Conservation (phyloP, 2,329 filamentous ascomycete species). For the Salinomyces thailandicus region DNA sequence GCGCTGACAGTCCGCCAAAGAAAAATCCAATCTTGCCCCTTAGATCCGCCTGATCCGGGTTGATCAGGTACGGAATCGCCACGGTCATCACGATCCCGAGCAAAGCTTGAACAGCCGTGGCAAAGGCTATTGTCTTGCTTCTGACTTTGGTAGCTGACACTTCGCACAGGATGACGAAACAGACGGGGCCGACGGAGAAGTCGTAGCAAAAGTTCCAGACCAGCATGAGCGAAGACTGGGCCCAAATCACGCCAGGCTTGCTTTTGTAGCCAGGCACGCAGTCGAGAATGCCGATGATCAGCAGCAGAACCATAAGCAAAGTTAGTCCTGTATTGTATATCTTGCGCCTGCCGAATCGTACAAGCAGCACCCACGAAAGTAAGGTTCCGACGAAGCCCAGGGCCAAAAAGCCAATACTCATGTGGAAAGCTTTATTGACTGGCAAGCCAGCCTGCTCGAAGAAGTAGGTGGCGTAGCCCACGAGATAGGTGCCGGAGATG, state of each 20-base stretch:
- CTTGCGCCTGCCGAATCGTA: conserved; percentile 29
- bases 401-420: conserved; percentile 33
- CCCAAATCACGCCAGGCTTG: conserved; percentile 28
- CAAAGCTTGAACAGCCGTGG: conserved; percentile 31
- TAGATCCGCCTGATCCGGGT: conserved; percentile 31
- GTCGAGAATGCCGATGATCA: conserved; percentile 32
- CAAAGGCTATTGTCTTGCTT: conserved; percentile 29
- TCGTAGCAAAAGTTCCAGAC: conserved; percentile 25
- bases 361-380: conserved; percentile 32
- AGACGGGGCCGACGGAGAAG: conserved; percentile 29
- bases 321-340: conserved; percentile 32
- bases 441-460: conserved; percentile 35
- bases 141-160: conserved; percentile 29
- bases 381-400: conserved; percentile 34
- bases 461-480: conserved; percentile 39
- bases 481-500: conserved; percentile 33
- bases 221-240: conserved; percentile 31
- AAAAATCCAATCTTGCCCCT: conserved; percentile 35
- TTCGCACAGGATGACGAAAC: conserved; percentile 31
- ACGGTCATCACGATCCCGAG: conserved; percentile 32
- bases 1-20: conserved; percentile 27
- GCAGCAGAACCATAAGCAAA: conserved; percentile 25
- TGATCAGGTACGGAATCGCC: conserved; percentile 32
- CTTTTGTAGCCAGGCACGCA: conserved; percentile 24
- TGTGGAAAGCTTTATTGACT: conserved; percentile 30